Conservation (phyloP, 106 monocot species). For the Dendrobium catenatum region DNA sequence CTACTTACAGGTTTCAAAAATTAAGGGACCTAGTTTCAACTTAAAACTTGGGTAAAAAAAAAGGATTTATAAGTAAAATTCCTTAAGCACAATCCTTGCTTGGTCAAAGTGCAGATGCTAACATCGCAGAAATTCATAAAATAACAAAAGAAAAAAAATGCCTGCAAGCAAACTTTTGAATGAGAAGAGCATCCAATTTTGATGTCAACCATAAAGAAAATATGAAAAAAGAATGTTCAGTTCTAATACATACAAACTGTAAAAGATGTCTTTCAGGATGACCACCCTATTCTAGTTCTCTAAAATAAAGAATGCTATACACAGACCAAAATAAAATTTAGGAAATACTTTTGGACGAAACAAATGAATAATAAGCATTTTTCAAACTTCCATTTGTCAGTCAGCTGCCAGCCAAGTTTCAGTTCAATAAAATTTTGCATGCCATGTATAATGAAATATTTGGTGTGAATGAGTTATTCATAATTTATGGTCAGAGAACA, state of each 20-base stretch:
- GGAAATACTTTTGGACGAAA: background rate
- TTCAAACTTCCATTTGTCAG: background rate
- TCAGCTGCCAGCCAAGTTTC: background rate
- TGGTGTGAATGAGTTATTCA: background rate
- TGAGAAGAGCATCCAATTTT: background rate
- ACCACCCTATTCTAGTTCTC: background rate
- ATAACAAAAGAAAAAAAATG: background rate
- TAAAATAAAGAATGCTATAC: background rate
- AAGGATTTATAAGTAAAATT: no score
- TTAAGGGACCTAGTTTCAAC: no score
- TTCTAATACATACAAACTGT: background rate
- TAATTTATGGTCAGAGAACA: background rate
- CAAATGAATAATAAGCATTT: background rate
- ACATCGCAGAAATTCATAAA: background rate
- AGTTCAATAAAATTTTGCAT: background rate
- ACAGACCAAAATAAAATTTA: background rate
- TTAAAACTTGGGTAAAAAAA: no score
- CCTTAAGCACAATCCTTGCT: no score
- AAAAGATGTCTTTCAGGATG: background rate
- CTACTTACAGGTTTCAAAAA: no score
- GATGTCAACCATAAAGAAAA: background rate
- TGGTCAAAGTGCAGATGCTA: background rate
- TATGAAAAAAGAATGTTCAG: background rate
- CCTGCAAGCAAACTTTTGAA: no score
- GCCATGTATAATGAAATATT: background rate